Base-by-base conservation (phyloP, 1,284 basidiomycete genomes). In the Fereydounia khargensis region DNA sequence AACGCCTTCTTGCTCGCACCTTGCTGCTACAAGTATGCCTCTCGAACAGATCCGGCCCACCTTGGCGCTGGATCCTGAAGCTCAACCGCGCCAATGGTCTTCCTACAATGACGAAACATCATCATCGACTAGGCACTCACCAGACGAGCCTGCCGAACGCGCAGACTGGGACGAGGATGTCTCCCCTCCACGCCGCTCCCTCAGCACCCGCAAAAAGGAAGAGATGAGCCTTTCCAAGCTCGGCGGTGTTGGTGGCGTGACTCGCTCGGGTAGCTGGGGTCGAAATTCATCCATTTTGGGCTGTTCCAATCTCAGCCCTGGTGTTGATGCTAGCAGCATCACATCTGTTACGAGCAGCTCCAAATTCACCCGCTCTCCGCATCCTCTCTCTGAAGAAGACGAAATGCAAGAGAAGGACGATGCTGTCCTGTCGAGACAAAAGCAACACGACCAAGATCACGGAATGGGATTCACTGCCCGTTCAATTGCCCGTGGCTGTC, bases 241-340 rank as follows among this genome's bases (percentile, higher is more conserved):
- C 18, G 65, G 63, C 20, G 66, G 64, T 32, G 66, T 68, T 0
- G 66, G 65, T 18, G 66, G 66, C 19, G 66, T 69, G 16, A 67
- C 60, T 3, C 61, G 66, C 19, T 69, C 66, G 1, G 66, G 66
- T 27, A 67, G 65, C 35, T 67, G 66, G 64, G 55, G 63, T 14
- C 51, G 43, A 39, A 53, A 41, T 39, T 51, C 57, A n/a, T n/a
- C n/a, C n/a, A n/a, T n/a, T n/a, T n/a, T n/a, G n/a, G n/a, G n/a
- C n/a, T n/a, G n/a, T n/a, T n/a, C n/a, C n/a, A n/a, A n/a, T n/a
- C n/a, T n/a, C n/a, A n/a, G n/a, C n/a, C n/a, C n/a, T n/a, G n/a
- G n/a, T n/a, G n/a, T n/a, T n/a, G n/a, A n/a, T n/a, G n/a, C n/a
- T n/a, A 27, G 25, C 31, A 8, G 9, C 31, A 4, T 18, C 13